Evolutionary conservation across 768 basidiomycete genomes (phyloP).

Genomic region (Kwoniella dejecticola): DNA sequence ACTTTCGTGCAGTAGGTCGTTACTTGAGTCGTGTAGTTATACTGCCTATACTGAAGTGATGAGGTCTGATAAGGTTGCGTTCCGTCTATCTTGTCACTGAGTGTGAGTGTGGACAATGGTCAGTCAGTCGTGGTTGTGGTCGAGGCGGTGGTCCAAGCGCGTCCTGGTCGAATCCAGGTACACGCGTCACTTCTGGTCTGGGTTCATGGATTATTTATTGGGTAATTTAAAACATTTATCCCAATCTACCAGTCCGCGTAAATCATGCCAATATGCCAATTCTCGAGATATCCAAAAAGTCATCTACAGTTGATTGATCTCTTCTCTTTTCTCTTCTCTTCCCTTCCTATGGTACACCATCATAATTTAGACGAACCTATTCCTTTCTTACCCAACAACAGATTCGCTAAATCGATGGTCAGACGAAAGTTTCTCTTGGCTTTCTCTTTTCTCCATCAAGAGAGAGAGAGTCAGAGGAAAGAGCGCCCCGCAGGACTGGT

Average conservation of each 20-base stretch:
- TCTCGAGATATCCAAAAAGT: no score
- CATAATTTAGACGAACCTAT: constrained; percentile 22
- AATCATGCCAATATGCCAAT: no score
- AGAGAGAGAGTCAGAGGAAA: no score
- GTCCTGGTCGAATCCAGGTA: not conserved
- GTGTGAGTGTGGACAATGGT: not conserved
- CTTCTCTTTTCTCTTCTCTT: constrained; percentile 12
- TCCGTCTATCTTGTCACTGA: not conserved
- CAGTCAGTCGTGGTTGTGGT: not conserved
- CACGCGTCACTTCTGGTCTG: not conserved
- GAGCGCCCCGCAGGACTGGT: constrained; percentile 41
- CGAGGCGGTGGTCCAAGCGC: constrained; percentile 11
- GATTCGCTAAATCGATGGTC: constrained; percentile 25
- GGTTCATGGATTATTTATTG: constrained; percentile 6
- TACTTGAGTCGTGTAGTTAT: no score
- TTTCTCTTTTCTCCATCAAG: not conserved
- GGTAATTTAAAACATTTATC: constrained; percentile 18
- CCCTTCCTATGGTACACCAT: constrained; percentile 26
- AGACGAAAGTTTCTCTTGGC: constrained; percentile 17
- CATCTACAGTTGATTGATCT: no score
- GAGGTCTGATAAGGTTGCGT: no score
- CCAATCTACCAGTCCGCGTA: constrained; percentile 8
- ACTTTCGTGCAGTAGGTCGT: no score
- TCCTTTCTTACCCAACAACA: constrained; percentile 7
- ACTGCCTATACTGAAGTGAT: not conserved